phyloP scores from a whole-genome alignment of 495 filamentous ascomycete species.

The Aspergillus sparsus region DNA sequence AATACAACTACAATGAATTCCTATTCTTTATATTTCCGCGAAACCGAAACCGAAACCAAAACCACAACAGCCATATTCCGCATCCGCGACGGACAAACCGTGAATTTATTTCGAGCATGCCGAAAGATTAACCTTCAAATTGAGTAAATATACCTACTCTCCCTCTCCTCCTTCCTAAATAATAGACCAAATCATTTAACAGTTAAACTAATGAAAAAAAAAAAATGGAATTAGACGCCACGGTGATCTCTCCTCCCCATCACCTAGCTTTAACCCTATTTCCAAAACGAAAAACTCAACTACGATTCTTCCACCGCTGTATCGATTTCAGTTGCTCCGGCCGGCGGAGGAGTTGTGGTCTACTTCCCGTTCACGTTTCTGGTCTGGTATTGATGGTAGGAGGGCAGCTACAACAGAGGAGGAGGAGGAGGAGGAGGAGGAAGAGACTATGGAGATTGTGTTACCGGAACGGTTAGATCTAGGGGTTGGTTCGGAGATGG shows the following conservation, averaged over 20 bases:
- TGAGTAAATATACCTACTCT: constrained; percentile 31
- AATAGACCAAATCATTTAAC: neutral
- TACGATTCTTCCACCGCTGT: neutral
- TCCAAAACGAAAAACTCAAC: too few relatives aligned
- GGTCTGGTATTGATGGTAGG: neutral
- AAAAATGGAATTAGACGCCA: constrained; percentile 28
- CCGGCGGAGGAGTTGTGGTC: too few relatives aligned
- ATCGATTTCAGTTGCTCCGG: constrained; percentile 24
- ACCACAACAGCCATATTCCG: constrained; percentile 36
- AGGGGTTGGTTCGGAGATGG: constrained; percentile 42
- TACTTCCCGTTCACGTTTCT: neutral
- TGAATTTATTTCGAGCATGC: constrained; percentile 11
- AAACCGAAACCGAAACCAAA: constrained; percentile 20
- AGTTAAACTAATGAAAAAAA: neutral
- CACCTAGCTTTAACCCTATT: neutral
- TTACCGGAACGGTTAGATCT: constrained; percentile 61
- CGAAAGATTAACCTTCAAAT: constrained; percentile 36
- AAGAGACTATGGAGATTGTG: constrained; percentile 44
- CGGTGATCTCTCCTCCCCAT: constrained; percentile 34
- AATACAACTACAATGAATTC: constrained; percentile 23
- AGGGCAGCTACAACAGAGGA: constrained; percentile 14
- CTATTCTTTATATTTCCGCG: constrained; percentile 41
- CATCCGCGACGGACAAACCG: constrained; percentile 25
- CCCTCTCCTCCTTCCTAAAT: neutral
- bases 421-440: constrained; percentile 7